Evolutionary conservation across 768 basidiomycete species (phyloP), one percentile per base, ranked within the genome.

Genomic region (Gautieria morchelliformis): DNA sequence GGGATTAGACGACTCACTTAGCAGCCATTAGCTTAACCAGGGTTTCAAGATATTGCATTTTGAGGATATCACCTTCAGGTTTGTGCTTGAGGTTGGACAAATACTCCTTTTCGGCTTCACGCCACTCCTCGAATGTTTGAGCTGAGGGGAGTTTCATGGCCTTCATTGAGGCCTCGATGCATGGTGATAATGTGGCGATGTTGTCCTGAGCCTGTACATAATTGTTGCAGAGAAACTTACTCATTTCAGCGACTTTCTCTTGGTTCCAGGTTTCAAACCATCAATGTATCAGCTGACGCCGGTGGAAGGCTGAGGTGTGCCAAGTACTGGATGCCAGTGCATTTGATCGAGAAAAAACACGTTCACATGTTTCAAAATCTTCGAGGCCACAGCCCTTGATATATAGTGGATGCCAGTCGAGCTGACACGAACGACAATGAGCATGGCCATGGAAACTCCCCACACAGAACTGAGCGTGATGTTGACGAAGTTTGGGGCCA

Each of bases 291-390:
- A 59, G 61, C 41, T 68, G 67, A n/a, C 62, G 64, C 0, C 64
- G 63, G 58, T 70, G 70, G 42, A 68, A 71, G 2, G 37, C 12
- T 0, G 63, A 56, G 1, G 67, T 59, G n/a, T 68, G 60, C 0
- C 64, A 53, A 1, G 63, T 68, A 6, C 58, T 49, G 3, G 58
- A 6, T 0, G 68, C 69, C n/a, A 66, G 53, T 5, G 24, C 46
- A 53, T 69, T 70, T 4, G 64, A 69, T 2, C 59, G 50, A 1
- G 61, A 60, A 56, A 69, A 71, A 12, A 65, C 44, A 1, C 65
- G 67, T 35, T 70, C 66, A 44, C 64, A 65, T 1, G 62, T 63
- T 56, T 70, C 64, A 22, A 67, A 64, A 50, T 69, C 64, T 30
- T 63, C 63, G 17, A 63, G 61, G 5, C 70, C 67, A 5, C 60